phyloP scores from a whole-genome alignment of 2,329 filamentous ascomycete genomes.

The Apiospora phragmitis region DNA sequence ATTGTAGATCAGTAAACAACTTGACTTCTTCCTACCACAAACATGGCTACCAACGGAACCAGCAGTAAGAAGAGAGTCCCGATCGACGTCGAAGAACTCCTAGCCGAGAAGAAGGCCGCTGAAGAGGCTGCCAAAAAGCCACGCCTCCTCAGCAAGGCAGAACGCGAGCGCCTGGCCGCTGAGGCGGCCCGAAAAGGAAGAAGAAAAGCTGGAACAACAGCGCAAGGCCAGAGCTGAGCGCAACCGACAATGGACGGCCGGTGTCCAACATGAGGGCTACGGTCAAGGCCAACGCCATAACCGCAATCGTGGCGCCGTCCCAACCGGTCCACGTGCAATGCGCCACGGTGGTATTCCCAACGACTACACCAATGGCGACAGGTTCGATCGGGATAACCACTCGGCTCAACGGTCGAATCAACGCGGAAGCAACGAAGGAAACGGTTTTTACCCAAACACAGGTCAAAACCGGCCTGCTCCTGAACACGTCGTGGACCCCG shows the following conservation, averaged over 20 bases:
- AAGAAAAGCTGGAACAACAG: slow-evolving; percentile 36
- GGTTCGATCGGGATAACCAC: slow-evolving; percentile 15
- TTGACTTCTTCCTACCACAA: not conserved
- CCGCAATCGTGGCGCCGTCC: slow-evolving; percentile 41
- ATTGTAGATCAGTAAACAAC: too few relatives aligned
- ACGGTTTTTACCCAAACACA: slow-evolving; percentile 38
- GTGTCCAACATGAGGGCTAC: slow-evolving; percentile 28
- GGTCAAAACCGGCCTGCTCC: slow-evolving; percentile 29
- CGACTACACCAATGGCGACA: slow-evolving; percentile 20
- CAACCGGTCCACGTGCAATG: slow-evolving; percentile 74
- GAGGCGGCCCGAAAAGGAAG: slow-evolving; percentile 75
- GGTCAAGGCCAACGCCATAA: slow-evolving; percentile 21
- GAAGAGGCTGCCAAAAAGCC: slow-evolving; percentile 80
- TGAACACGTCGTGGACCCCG: slow-evolving; percentile 71
- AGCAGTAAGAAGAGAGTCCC: slow-evolving; percentile 41
- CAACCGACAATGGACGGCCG: slow-evolving; percentile 37
- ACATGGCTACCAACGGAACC: slow-evolving; percentile 17
- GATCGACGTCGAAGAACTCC: slow-evolving; percentile 81
- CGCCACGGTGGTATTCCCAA: slow-evolving; percentile 39
- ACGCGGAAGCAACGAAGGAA: slow-evolving; percentile 35
- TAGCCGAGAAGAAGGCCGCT: slow-evolving; percentile 82
- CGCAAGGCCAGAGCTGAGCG: slow-evolving; percentile 15
- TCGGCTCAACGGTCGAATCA: slow-evolving; percentile 25
- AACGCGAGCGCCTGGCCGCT: slow-evolving; percentile 68
- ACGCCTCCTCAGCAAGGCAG: slow-evolving; percentile 75